Evolutionary conservation across 1,284 basidiomycete genomes (phyloP).

Genomic region (Ganoderma resinaceum): DNA sequence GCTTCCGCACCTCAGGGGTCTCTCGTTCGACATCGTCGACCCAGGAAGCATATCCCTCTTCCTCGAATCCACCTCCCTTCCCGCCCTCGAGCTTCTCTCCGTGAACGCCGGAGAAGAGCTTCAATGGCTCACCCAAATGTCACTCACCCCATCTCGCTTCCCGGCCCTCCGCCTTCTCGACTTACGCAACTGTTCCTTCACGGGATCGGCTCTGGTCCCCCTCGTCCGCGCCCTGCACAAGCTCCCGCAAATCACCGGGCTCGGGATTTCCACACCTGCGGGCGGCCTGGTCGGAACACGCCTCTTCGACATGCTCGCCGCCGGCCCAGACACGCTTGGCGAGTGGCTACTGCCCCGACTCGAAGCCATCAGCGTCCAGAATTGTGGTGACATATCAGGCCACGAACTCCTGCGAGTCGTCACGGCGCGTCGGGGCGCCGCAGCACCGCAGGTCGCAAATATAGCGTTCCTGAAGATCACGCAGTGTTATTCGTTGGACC

Average conservation of each 20-base stretch:
- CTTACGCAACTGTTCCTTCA: constrained; percentile 40
- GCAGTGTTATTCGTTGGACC: constrained; percentile 38
- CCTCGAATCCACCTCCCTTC: constrained; percentile 39
- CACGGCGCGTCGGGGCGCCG: constrained; percentile 32
- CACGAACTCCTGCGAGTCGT: constrained; percentile 42
- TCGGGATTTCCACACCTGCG: constrained; percentile 40
- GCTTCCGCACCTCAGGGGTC: constrained; percentile 33
- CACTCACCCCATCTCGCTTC: constrained; percentile 33
- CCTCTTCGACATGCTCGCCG: constrained; percentile 41
- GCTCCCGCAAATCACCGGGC: constrained; percentile 41
- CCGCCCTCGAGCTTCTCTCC: constrained; percentile 36
- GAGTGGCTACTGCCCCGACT: constrained; percentile 42
- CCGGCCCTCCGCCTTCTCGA: constrained; percentile 41
- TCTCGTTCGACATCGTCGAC: constrained; percentile 40
- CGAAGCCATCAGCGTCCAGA: constrained; percentile 40
- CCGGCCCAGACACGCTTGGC: constrained; percentile 28
- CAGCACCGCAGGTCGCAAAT: constrained; percentile 27
- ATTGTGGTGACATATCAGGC: constrained; percentile 42
- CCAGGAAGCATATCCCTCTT: constrained; percentile 39
- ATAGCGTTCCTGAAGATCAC: constrained; percentile 37
- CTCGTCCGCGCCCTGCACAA: constrained; percentile 41
- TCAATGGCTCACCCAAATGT: constrained; percentile 42
- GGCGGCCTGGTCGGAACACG: constrained; percentile 37
- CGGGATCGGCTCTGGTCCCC: constrained; percentile 40
- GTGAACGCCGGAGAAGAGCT: constrained; percentile 41